phyloP scores from a whole-genome alignment of 2,329 filamentous ascomycete genomes.

The Calonectria naviculata region DNA sequence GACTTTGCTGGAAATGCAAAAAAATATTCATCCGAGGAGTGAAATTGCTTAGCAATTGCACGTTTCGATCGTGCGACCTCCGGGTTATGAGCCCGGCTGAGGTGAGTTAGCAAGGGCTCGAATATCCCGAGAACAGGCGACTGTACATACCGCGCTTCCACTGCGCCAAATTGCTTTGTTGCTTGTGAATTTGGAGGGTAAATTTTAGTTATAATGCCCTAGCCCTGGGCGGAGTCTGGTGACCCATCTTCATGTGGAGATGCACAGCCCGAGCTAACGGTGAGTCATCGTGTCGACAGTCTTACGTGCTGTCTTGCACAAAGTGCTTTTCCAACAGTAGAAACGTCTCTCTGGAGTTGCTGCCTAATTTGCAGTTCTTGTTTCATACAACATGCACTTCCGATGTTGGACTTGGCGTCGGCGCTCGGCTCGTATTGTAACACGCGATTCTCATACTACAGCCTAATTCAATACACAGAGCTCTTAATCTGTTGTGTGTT shows the following conservation, averaged over 20 bases:
- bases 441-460: no score
- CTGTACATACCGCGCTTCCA: not conserved
- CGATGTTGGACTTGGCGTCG: not conserved
- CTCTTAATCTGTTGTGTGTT: no score
- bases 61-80: not conserved
- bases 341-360: not conserved
- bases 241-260: not conserved
- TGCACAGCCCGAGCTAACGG: not conserved
- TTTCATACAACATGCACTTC: not conserved
- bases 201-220: not conserved
- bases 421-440: no score
- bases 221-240: not conserved
- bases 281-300: not conserved
- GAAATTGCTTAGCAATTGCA: not conserved
- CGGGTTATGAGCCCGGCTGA: not conserved
- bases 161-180: not conserved
- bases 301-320: not conserved
- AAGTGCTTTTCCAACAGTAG: not conserved
- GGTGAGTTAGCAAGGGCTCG: not conserved
- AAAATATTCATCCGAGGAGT: not conserved
- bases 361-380: not conserved
- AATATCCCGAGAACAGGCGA: not conserved
- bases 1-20: not conserved
- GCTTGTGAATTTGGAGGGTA: not conserved
- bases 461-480: no score